Evolutionary conservation across 1,139 yeast genomes (phyloP).

Genomic region (Kluyveromyces sp.): DNA sequence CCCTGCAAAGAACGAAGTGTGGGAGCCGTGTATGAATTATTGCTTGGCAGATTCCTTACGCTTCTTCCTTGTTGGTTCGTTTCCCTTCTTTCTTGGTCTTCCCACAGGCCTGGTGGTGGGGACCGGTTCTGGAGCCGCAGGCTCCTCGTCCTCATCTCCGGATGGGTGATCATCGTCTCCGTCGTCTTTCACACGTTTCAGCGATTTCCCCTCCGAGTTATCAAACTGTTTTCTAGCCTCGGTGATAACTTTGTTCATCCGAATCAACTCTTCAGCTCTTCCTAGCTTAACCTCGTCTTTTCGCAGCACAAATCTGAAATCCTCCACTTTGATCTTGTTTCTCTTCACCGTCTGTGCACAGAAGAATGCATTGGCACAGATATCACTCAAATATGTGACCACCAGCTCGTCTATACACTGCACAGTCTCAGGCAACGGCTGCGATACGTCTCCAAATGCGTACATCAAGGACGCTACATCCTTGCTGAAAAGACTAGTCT

Average conservation of each 20-base stretch:
- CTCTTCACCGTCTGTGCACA: slow-evolving; percentile 54
- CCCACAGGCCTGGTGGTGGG: slow-evolving; percentile 1
- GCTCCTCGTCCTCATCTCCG: slow-evolving; percentile 17
- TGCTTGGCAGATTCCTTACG: not conserved
- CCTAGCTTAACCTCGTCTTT: slow-evolving; percentile 80
- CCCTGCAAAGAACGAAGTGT: not conserved
- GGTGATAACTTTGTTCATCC: slow-evolving; percentile 65
- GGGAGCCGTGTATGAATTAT: too few relatives aligned
- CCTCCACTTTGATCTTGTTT: slow-evolving; percentile 76
- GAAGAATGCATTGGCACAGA: slow-evolving; percentile 44
- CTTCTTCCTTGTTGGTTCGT: slow-evolving; percentile 14
- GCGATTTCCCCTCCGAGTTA: slow-evolving; percentile 46
- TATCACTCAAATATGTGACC: slow-evolving; percentile 64
- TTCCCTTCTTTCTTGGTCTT: slow-evolving; percentile 5
- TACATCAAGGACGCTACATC: slow-evolving; percentile 70
- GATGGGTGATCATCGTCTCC: slow-evolving; percentile 31
- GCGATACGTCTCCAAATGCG: slow-evolving; percentile 81
- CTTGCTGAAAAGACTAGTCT: slow-evolving; percentile 46
- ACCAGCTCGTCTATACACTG: slow-evolving; percentile 79
- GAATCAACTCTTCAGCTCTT: slow-evolving; percentile 71
- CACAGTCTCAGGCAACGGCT: slow-evolving; percentile 71
- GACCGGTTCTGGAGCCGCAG: slow-evolving; percentile 1
- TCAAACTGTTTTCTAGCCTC: slow-evolving; percentile 81
- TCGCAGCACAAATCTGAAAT: slow-evolving; percentile 76
- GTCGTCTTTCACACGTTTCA: slow-evolving; percentile 31